Evolutionary conservation across 805 yeast species (phyloP), one percentile per base, ranked within the genome.

Genomic region (Dipodascus geniculatus): DNA sequence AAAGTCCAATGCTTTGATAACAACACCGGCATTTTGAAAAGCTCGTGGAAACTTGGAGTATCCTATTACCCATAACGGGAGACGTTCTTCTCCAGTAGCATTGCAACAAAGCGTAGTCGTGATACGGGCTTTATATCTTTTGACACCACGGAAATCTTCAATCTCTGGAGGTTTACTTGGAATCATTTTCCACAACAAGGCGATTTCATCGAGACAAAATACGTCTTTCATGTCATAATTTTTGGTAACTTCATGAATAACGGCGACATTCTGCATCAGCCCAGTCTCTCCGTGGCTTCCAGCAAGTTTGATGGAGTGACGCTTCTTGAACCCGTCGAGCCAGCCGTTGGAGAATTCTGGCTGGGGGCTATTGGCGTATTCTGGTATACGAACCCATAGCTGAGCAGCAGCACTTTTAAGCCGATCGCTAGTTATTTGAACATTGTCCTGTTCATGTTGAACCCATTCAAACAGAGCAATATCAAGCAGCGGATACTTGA

Each of bases 321-420:
- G 51, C 17, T 52, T 53, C 42, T 51, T 50, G 49, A 54, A 54
- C 24, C 56, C 49, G 42, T 54, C 56, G 14, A 54, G 52, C 56
- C 56, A 54, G 20, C 56, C 51, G 44, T 54, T 52, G 24, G 49
- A 50, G 48, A 54, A 52, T 23, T 54, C 56, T 22, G 56, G 55
- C 17, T 33, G 48, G 14, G 24, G 22, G n/a, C 31, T 47, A 28
- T 47, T 53, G 4, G 54, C 49, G 23, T 54, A 54, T 28, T 54
- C 54, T n/a, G 56, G 56, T 8, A 54, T 54, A 3, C 54, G 48
- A 22, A 42, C 38, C 56, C 56, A 54, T 16, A 54, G 48, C 22
- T 54, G 50, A 28, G 42, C 48, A 4, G 56, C 56, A 14, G 42
- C 51, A 22, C 48, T 42, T 23, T 52, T 22, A 16, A 54, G 52